Conservation (phyloP, 495 filamentous ascomycete species). For the Daldinia childiae region DNA sequence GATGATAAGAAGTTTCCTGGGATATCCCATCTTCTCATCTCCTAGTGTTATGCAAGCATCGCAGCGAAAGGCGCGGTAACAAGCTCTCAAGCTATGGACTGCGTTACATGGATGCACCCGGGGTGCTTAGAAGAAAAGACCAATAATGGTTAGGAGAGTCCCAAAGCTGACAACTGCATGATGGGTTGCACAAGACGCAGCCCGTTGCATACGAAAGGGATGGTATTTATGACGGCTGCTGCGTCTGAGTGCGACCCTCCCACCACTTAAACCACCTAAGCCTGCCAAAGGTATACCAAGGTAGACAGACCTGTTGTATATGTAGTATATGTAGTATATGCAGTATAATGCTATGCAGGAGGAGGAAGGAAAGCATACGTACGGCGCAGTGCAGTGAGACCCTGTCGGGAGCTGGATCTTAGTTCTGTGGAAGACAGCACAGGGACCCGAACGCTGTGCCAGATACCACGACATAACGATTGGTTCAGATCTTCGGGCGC, state of each 20-base stretch:
- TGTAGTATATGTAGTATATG: too few species aligned
- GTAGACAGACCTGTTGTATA: not conserved
- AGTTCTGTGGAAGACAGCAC: constrained; percentile 42
- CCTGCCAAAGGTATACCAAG: constrained; percentile 17
- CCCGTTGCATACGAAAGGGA: constrained; percentile 44
- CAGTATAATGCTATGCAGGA: constrained; percentile 22
- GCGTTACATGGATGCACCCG: constrained; percentile 42
- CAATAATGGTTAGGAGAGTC: constrained; percentile 38
- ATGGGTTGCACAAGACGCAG: constrained; percentile 44
- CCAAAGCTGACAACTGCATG: constrained; percentile 46
- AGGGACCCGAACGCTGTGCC: constrained; percentile 37
- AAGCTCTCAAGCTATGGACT: constrained; percentile 26
- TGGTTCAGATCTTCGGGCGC: constrained; percentile 44
- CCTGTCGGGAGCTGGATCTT: constrained; percentile 45
- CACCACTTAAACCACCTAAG: constrained; percentile 29
- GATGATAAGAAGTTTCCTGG: constrained; percentile 9
- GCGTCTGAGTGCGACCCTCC: constrained; percentile 44
- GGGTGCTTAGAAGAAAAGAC: constrained; percentile 32
- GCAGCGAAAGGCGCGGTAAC: constrained; percentile 38
- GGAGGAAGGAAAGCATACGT: constrained; percentile 14
- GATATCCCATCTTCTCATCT: constrained; percentile 20
- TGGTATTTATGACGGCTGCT: constrained; percentile 44
- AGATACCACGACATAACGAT: constrained; percentile 44
- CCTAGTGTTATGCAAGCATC: constrained; percentile 27
- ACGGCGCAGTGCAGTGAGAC: constrained; percentile 40